A percentile compares a stretch with the other conserved stretches of the same genome.
These are phyloP conservation scores for Crataegus laevigata DNA, from an alignment of 306 rosid genomes.

Conservation along the genomic window DNA sequence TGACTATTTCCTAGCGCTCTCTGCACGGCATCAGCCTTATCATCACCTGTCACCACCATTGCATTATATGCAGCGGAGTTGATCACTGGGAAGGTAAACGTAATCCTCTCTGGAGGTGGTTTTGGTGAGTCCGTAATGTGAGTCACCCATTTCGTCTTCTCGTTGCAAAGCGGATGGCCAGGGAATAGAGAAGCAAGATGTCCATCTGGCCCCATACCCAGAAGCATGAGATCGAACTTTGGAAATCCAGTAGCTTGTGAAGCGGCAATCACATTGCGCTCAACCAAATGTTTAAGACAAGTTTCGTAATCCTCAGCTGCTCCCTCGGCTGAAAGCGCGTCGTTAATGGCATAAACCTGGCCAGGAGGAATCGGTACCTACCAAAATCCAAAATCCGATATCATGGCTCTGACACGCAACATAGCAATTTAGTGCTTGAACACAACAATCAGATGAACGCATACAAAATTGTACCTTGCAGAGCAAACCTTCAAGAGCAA, in stretches of 20 bases:
- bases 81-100: slow-evolving; percentile 80
- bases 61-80: slow-evolving; percentile 66
- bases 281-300: slow-evolving; percentile 50
- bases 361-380: slow-evolving; percentile 68
- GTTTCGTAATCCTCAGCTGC: slow-evolving; percentile 94
- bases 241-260: slow-evolving; percentile 66
- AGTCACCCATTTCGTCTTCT: slow-evolving; percentile 77
- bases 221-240: slow-evolving; percentile 82
- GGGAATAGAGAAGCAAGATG: slow-evolving; percentile 96
- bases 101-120: slow-evolving; percentile 89
- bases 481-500: slow-evolving; percentile 70
- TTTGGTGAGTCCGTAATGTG: slow-evolving; percentile 82
- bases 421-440: neutral
- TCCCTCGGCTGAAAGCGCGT: slow-evolving; percentile 72
- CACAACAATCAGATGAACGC: neutral
- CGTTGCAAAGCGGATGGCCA: slow-evolving; percentile 71
- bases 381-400: neutral
- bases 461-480: slow-evolving; percentile 41
- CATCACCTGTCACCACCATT: slow-evolving; percentile 65
- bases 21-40: slow-evolving; percentile 61
- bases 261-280: slow-evolving; percentile 30
- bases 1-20: slow-evolving; percentile 38
- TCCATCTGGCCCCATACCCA: slow-evolving; percentile 99
- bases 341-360: slow-evolving; percentile 70
- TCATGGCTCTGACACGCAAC: neutral